Conservation (phyloP, 768 basidiomycete species). For the Russula abietina region DNA sequence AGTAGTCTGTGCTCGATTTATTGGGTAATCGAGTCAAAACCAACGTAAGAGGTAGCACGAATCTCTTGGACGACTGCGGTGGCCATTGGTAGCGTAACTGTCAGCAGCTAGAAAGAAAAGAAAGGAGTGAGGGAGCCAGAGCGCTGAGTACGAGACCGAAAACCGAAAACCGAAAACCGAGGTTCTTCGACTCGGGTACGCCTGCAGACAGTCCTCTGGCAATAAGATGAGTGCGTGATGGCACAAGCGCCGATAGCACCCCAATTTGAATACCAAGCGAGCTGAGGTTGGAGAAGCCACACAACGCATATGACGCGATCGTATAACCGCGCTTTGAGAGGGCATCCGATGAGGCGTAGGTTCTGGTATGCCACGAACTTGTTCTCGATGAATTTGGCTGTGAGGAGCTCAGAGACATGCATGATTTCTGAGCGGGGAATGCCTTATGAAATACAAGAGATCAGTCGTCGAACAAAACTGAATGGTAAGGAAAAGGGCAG, state of each 20-base stretch:
- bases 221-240: constrained; percentile 63
- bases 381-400: constrained; percentile 81
- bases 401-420: constrained; percentile 71
- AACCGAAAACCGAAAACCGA: too few species aligned
- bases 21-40: too few species aligned
- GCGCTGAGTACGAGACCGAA: too few species aligned
- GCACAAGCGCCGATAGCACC: constrained; percentile 64
- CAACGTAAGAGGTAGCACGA: too few species aligned
- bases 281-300: constrained; percentile 85
- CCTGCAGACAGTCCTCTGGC: too few species aligned
- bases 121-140: too few species aligned
- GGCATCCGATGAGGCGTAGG: constrained; percentile 43
- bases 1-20: too few species aligned
- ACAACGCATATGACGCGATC: constrained; percentile 81
- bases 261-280: constrained; percentile 85
- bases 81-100: too few species aligned
- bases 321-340: constrained; percentile 70
- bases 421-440: constrained; percentile 80
- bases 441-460: constrained; percentile 35
- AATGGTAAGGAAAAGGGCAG: background rate
- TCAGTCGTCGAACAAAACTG: background rate
- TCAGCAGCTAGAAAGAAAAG: too few species aligned
- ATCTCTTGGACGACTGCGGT: too few species aligned
- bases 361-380: constrained; percentile 73
- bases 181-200: too few species aligned